Evolutionary conservation across 371 early-diverging fungal genomes (phyloP), one percentile per base, ranked within the genome.

Genomic region (Batrachochytrium dendrobatidis): DNA sequence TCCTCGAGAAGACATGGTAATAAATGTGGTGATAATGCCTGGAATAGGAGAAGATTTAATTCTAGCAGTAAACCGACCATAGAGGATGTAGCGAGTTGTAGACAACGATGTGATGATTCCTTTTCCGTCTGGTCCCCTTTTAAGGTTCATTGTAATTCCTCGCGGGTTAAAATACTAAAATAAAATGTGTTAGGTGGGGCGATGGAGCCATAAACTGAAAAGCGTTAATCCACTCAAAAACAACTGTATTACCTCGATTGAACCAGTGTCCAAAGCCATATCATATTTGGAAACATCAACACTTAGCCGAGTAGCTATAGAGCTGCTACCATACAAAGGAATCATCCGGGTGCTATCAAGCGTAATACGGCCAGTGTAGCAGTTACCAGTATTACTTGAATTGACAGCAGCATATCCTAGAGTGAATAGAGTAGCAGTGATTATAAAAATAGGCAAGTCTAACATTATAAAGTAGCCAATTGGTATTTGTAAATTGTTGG

Each of bases 21-120:
- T 84, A 62, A 86, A 81, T 8, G 86, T 78, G 33, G 86, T 81
- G 25, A 87, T 83, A 12, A 81, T 77, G 29, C 86, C 86, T 28
- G 67, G 69, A 5, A 45, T 26, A 28, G 33, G 45, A 33, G 73
- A 58, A n/a, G 62, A 56, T 64, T 71, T 76, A 65, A 86, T 73
- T 18, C 73, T 69, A 3, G 82, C 79, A 15, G 68, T 63, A 39
- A 81, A 72, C 12, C 68, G 76, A 26, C 86, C 85, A 61, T 66
- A 63, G 34, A 62, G 62, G 24, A 72, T 51, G 58, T 68, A 65
- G 26, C 60, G 31, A n/a, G 73, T 70, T 5, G 68, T 56, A 15
- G 66, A 64, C 24, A 72, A 17, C 24, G 28, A 4, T 6, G n/a
- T 46, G 48, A 4, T 28, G 7, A 5, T 18, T 6, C 48, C 48